Base-by-base conservation (phyloP, 2,329 filamentous ascomycete species). In the Fusarium nurragi region DNA sequence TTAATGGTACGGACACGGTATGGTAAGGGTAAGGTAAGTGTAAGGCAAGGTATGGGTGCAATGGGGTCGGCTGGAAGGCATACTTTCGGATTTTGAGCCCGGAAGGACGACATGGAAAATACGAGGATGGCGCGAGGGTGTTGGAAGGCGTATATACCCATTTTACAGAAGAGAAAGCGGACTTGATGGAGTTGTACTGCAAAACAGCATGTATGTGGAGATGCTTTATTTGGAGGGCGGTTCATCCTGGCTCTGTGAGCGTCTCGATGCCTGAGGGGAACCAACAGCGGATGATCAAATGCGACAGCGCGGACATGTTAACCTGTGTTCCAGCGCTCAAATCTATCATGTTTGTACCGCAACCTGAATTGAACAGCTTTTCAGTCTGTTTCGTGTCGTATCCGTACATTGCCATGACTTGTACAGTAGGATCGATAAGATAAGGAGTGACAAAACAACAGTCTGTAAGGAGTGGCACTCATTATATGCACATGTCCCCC, bases 61-160 rank as follows among this genome's bases (percentile, higher is more conserved):
- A 51, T 22, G 46, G 46, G 51, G 61, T 55, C 37, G 53, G 45
- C 30, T 40, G 54, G 49, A 44, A 48, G 38, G 46, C 28, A 61
- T 40, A 39, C 43, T 40, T 32, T 47, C 23, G 46, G 55, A 44
- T 56, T 65, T 43, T 26, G 40, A 41, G 51, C 56, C 45, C 54
- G 38, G 54, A 59, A 51, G 43, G 44, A 51, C 32, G 52, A 40
- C 37, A 61, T 46, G 53, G 41, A 38, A 37, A 43, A 53, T 34
- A 34, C 26, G 53, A 43, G 26, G 55, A 43, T 28, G 63, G 66
- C 52, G 58, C 34, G 63, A 49, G 59, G 64, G 58, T 70, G 59
- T 66, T 72, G 64, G 26, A 53, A 60, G 71, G 64, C 59, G 73
- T 71, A 73, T 75, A 75, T 75, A 75, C 73, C 73, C 73, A 72